Evolutionary conservation across 495 filamentous ascomycete species (phyloP).

Genomic region (Aspergillus egyptiacus): DNA sequence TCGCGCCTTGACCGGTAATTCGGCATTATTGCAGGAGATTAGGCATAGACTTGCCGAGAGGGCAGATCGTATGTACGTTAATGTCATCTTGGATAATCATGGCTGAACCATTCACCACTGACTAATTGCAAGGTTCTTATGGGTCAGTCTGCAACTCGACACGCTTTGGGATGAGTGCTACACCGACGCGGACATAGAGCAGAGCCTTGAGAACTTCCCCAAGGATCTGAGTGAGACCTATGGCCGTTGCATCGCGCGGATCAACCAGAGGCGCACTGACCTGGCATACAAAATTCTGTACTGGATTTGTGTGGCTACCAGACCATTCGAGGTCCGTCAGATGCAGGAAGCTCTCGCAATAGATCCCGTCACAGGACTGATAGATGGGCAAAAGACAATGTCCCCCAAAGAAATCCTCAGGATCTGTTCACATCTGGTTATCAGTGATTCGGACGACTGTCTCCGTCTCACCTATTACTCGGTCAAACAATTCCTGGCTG

Average conservation of each 20-base stretch:
- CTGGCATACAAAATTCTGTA: neutral
- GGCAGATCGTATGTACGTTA: neutral
- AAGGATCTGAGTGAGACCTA: conserved; percentile 25
- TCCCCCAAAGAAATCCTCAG: neutral
- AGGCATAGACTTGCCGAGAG: neutral
- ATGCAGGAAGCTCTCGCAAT: conserved; percentile 1
- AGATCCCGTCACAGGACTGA: neutral
- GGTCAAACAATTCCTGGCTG: neutral
- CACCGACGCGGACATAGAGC: conserved; percentile 22
- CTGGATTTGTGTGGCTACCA: neutral
- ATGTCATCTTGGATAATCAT: neutral
- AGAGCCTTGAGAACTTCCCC: conserved; percentile 17
- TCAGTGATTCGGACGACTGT: neutral
- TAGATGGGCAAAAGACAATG: neutral
- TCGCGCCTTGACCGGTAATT: neutral
- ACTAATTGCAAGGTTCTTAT: conserved; percentile 21
- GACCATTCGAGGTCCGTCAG: neutral
- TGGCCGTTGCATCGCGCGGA: conserved; percentile 1
- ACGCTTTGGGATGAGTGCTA: conserved; percentile 26
- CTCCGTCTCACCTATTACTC: conserved; percentile 1
- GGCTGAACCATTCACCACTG: too few species aligned
- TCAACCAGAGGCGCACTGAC: neutral
- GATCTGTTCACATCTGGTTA: neutral
- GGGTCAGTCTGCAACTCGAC: conserved; percentile 28
- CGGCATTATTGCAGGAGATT: neutral